Conservation (phyloP, 495 filamentous ascomycete species). For the Chaetomium tenue region DNA sequence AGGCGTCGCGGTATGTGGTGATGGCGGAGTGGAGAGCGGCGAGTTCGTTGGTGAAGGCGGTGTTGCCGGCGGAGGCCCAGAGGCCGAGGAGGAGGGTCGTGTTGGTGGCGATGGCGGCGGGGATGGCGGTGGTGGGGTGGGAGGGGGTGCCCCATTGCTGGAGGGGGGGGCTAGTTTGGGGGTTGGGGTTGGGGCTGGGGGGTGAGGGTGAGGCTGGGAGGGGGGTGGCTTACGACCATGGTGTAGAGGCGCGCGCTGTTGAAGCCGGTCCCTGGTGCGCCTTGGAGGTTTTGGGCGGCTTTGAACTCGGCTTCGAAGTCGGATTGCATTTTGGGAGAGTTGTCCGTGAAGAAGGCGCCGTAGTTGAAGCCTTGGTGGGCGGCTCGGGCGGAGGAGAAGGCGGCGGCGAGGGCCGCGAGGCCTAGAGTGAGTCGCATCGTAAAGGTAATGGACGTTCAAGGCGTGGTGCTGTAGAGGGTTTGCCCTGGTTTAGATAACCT, state of each 20-base stretch:
- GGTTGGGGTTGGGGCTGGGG: too few species aligned
- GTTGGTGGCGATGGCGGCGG: constrained; percentile 70
- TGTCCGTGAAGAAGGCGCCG: constrained; percentile 58
- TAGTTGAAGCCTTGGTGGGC: constrained; percentile 79
- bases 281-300: constrained; percentile 60
- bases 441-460: not conserved
- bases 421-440: constrained; percentile 34
- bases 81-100: constrained; percentile 73
- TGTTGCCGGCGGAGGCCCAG: constrained; percentile 69
- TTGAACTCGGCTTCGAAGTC: constrained; percentile 72
- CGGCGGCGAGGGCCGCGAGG: constrained; percentile 37
- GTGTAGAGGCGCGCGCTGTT: constrained; percentile 63
- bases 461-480: not conserved
- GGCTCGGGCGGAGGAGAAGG: constrained; percentile 33
- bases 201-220: too few species aligned
- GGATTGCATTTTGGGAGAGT: constrained; percentile 58
- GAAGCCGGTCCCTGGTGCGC: constrained; percentile 54
- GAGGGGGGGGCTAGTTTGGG: not conserved
- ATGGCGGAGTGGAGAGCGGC: constrained; percentile 64
- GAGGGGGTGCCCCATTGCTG: constrained; percentile 52
- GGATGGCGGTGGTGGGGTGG: constrained; percentile 70
- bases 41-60: constrained; percentile 65
- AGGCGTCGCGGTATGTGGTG: constrained; percentile 56
- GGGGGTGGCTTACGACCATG: constrained; percentile 37
- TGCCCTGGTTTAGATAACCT: too few species aligned